These are phyloP conservation scores for Casuarina cunninghamiana DNA, from an alignment of 306 rosid species.

Conservation along the genomic window DNA sequence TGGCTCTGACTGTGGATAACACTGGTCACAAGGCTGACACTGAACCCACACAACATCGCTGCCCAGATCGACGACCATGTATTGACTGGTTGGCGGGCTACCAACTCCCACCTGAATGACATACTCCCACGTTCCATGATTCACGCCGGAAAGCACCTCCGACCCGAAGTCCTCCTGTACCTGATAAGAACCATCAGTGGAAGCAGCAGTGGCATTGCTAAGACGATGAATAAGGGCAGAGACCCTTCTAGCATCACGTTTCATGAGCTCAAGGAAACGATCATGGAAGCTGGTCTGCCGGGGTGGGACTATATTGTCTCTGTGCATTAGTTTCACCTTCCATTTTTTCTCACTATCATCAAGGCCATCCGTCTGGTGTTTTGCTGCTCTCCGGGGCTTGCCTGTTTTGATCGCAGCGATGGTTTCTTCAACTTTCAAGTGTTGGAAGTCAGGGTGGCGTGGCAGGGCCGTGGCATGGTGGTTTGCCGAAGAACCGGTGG, in stretches of 20 bases:
- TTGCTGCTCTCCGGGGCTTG: neutral
- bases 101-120: slow-evolving; percentile 80
- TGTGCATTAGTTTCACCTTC: slow-evolving; percentile 63
- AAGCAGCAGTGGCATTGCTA: neutral
- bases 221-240: slow-evolving; percentile 46
- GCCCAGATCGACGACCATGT: slow-evolving; percentile 80
- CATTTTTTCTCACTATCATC: slow-evolving; percentile 22
- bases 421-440: slow-evolving; percentile 31
- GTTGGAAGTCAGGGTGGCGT: slow-evolving; percentile 41
- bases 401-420: slow-evolving; percentile 14
- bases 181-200: neutral
- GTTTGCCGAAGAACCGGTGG: slow-evolving; percentile 17
- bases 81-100: slow-evolving; percentile 71
- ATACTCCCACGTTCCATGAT: slow-evolving; percentile 85
- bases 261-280: slow-evolving; percentile 55
- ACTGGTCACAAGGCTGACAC: slow-evolving; percentile 74
- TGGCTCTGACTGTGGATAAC: slow-evolving; percentile 84
- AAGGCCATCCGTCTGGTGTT: neutral
- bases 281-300: slow-evolving; percentile 7
- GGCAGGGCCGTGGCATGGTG: neutral
- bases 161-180: slow-evolving; percentile 59
- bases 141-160: slow-evolving; percentile 76
- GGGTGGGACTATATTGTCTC: slow-evolving; percentile 50
- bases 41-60: slow-evolving; percentile 93
- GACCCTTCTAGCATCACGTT: slow-evolving; percentile 63